phyloP scores from a whole-genome alignment of 768 basidiomycete genomes.

The Trametes villosa region DNA sequence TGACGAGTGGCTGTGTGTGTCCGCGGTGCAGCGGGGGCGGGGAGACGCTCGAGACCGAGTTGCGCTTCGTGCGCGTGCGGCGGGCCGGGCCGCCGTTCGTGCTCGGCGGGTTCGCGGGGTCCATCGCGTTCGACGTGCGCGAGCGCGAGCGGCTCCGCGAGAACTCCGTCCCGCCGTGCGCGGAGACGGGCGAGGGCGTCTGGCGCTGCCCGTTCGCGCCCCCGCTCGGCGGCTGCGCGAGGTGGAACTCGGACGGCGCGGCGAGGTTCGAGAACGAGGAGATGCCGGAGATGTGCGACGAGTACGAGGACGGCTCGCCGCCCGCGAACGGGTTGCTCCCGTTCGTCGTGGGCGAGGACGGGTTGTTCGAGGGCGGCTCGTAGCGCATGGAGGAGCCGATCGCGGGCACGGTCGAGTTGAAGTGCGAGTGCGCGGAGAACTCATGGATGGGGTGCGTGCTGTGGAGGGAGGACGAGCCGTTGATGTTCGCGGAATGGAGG shows the following conservation, averaged over 20 bases:
- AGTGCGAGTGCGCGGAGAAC: slow-evolving; percentile 37
- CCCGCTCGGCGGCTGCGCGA: slow-evolving; percentile 29
- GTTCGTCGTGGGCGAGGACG: slow-evolving; percentile 23
- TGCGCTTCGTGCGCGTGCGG: slow-evolving; percentile 51
- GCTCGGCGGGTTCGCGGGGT: slow-evolving; percentile 32
- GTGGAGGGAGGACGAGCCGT: slow-evolving; percentile 19
- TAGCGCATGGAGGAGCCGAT: slow-evolving; percentile 41
- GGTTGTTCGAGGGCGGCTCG: slow-evolving; percentile 34
- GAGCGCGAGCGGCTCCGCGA: slow-evolving; percentile 50
- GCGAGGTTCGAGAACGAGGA: slow-evolving; percentile 53
- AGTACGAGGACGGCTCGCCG: slow-evolving; percentile 27
- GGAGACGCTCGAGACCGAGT: slow-evolving; percentile 59
- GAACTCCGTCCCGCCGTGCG: slow-evolving; percentile 23
- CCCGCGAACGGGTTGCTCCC: slow-evolving; percentile 34
- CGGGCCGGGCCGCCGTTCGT: slow-evolving; percentile 48
- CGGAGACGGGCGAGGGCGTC: slow-evolving; percentile 29
- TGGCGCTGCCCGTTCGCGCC: slow-evolving; percentile 21
- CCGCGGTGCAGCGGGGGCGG: slow-evolving; percentile 48
- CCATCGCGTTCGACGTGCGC: slow-evolving; percentile 38
- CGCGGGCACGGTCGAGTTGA: slow-evolving; percentile 41
- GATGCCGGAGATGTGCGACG: slow-evolving; percentile 34
- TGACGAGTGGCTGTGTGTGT: slow-evolving; percentile 70
- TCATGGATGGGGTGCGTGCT: slow-evolving; percentile 33
- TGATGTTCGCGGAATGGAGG: slow-evolving; percentile 32
- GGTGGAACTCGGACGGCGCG: slow-evolving; percentile 49